Evolutionary conservation across 768 basidiomycete genomes (phyloP), one percentile per base, ranked within the genome.

Genomic region (Leccinum rimulosum): DNA sequence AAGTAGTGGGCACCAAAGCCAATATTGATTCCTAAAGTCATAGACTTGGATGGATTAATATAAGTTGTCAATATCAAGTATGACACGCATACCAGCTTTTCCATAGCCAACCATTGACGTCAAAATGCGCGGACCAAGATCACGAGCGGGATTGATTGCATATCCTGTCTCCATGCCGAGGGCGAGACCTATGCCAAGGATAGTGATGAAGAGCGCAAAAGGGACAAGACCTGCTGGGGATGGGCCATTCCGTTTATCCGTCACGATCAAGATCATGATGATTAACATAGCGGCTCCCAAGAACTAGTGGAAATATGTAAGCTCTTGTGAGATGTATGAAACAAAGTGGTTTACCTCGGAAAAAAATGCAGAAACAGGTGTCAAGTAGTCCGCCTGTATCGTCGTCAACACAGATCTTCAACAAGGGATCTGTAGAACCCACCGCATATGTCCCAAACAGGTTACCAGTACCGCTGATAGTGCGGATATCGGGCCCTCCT

Each of bases 71-170:
- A 35, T 40, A 22, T 19, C 25, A 36, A 12, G 47, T 10, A 50
- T 10, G 27, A 52, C 75, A 82, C 15, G 80, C 83, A 43, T 78
- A 76, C 66, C 70, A 38, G 59, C 70, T 49, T 10, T 72, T 22
- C 87, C 87, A 63, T 88, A 90, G n/a, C 88, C 88, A 7, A 80
- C 86, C 84, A 89, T 87, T 6, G 87, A 80, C 1, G 86, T 88
- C 67, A 88, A 69, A 35, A 89, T 64, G 9, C 88, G 79, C 2
- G 88, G 88, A 6, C 88, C 88, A 30, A 89, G 73, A 72, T 89
- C 88, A 65, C 88, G 84, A 33, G 88, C 86, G 43, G 88, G 88
- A 63, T 89, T 89, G 54, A 88, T 73, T 5, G 87, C 83, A 61
- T 78, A 85, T 50, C 81, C 84, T 5, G 88, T 89, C 64, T 89